Conservation (phyloP, 2,329 filamentous ascomycete species). For the Ceratocystis huliohia region DNA sequence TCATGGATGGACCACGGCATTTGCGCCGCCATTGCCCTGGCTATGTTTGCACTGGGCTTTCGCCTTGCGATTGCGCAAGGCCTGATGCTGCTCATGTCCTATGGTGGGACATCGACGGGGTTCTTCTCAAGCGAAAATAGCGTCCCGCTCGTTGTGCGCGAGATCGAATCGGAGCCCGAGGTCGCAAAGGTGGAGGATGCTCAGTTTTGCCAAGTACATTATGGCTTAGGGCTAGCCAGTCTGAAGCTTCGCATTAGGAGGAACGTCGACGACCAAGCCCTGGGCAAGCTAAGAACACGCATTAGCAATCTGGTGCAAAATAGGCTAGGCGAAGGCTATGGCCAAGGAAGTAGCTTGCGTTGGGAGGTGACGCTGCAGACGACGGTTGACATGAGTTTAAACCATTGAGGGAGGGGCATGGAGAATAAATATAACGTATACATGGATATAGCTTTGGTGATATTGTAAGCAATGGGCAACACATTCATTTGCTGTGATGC, state of each 20-base stretch:
- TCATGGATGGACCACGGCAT: conserved; percentile 67
- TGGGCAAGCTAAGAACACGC: conserved; percentile 61
- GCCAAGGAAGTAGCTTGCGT: conserved; percentile 59
- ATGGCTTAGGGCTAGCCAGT: conserved; percentile 91
- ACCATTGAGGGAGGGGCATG: not conserved
- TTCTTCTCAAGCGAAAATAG: conserved; percentile 29
- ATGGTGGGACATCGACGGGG: conserved; percentile 31
- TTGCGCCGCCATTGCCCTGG: conserved; percentile 65
- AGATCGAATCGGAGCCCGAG: conserved; percentile 69
- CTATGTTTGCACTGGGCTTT: conserved; percentile 79
- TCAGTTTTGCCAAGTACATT: conserved; percentile 97
- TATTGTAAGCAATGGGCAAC: too few species aligned
- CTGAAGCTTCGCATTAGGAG: conserved; percentile 60
- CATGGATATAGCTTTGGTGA: too few species aligned
- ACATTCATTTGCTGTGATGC: not conserved
- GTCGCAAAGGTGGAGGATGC: conserved; percentile 75
- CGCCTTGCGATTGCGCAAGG: conserved; percentile 77
- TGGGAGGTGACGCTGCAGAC: conserved; percentile 93
- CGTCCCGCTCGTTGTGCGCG: conserved; percentile 63
- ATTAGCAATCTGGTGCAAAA: conserved; percentile 72
- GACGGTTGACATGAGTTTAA: conserved; percentile 29
- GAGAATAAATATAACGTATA: not conserved
- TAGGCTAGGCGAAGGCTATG: conserved; percentile 76
- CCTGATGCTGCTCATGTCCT: conserved; percentile 92
- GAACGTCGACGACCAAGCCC: conserved; percentile 55